Percentiles rank a stretch among this genome's conserved stretches.
Evolutionary conservation across 441 rosid genomes (phyloP).

Genomic region (Erysimum cheiri): DNA sequence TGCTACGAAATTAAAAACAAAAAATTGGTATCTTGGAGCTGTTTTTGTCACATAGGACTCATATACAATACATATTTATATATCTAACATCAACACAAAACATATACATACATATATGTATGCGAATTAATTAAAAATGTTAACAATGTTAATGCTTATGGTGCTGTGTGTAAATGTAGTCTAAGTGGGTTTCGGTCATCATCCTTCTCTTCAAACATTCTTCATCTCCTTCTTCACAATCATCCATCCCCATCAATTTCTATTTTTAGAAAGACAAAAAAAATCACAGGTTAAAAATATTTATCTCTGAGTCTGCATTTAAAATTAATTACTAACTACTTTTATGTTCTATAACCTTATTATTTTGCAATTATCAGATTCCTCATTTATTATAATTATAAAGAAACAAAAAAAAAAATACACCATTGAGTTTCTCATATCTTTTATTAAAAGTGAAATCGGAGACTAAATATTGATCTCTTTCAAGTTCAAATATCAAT

Average conservation of each 20-base stretch:
- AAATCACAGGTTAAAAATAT: no score
- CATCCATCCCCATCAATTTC: constrained; percentile 58
- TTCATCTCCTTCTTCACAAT: constrained; percentile 56
- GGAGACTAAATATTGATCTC: not conserved
- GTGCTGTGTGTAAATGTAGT: constrained; percentile 81
- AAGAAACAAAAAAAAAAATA: not conserved
- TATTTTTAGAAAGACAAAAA: constrained; percentile 9
- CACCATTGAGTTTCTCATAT: not conserved
- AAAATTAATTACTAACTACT: constrained; percentile 13
- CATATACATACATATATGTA: not conserved
- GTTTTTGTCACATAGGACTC: constrained; percentile 26
- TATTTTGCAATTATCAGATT: constrained; percentile 1
- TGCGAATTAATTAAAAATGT: constrained; percentile 6
- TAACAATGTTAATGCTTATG: constrained; percentile 53
- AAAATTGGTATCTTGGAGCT: not conserved
- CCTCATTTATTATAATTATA: not conserved
- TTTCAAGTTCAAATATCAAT: not conserved
- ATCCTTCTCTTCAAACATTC: constrained; percentile 69
- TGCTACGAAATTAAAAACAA: not conserved
- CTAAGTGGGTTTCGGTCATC: constrained; percentile 77
- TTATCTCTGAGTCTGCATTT: not conserved
- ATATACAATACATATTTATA: constrained; percentile 24
- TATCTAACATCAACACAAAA: constrained; percentile 8
- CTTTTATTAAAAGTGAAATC: not conserved
- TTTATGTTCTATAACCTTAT: not conserved